Conservation (phyloP, 495 filamentous ascomycete genomes). For the Penicillium paradoxum region DNA sequence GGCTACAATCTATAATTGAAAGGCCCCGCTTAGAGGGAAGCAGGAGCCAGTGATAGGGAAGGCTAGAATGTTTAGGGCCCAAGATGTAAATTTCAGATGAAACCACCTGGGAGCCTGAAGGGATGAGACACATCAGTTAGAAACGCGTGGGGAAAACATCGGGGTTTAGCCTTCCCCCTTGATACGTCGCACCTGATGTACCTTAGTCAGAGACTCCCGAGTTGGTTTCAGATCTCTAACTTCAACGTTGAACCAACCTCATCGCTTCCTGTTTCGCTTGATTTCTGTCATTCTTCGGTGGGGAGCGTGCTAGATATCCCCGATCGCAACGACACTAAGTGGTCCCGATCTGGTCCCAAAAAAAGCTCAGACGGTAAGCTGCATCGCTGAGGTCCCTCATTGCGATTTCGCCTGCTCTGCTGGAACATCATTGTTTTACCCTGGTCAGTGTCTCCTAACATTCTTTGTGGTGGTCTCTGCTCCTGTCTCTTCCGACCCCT, state of each 20-base stretch:
- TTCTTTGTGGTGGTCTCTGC: not conserved
- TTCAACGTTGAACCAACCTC: not conserved
- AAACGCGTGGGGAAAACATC: conserved; percentile 16
- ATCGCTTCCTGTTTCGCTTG: not conserved
- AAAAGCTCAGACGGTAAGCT: conserved; percentile 23
- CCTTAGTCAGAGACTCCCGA: conserved; percentile 6
- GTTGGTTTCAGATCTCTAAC: conserved; percentile 1
- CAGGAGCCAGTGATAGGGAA: not conserved
- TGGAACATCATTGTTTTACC: conserved; percentile 1
- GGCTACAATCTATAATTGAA: not conserved
- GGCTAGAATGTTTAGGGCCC: not conserved
- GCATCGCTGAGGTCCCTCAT: conserved; percentile 7
- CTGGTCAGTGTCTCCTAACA: conserved; percentile 3
- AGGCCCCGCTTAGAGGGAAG: not conserved
- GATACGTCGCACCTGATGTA: conserved; percentile 2
- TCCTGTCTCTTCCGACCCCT: not conserved
- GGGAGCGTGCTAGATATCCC: conserved; percentile 15
- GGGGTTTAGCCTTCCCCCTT: conserved; percentile 8
- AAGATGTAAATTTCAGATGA: not conserved
- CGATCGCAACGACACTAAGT: conserved; percentile 24
- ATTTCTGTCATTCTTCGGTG: not conserved
- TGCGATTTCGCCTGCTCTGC: conserved; percentile 12
- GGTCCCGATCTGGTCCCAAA: conserved; percentile 19
- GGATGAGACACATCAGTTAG: conserved; percentile 12
- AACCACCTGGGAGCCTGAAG: conserved; percentile 2